A percentile compares a stretch with the other conserved stretches of the same genome.
phyloP scores from a whole-genome alignment of 2,329 filamentous ascomycete genomes.

The Scortechinia acanthostroma region DNA sequence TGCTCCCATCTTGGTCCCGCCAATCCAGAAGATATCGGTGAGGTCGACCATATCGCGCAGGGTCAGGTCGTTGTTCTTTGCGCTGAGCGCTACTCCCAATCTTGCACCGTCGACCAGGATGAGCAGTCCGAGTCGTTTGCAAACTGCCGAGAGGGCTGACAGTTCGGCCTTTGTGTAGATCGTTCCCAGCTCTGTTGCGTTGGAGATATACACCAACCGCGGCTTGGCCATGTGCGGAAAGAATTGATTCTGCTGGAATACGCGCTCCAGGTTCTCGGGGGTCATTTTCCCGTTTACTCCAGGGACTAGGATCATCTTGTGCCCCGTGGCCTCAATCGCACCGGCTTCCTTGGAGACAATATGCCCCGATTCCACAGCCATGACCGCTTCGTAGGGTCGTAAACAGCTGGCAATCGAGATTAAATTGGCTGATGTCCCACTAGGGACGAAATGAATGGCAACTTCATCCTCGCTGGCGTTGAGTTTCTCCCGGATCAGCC shows the following conservation, averaged over 20 bases:
- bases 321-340: conserved; percentile 39
- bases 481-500: conserved; percentile 25
- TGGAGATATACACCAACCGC: conserved; percentile 40
- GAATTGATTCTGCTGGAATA: conserved; percentile 37
- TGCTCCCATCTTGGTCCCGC: conserved; percentile 41
- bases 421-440: conserved; percentile 39
- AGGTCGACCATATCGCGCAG: conserved; percentile 33
- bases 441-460: conserved; percentile 40
- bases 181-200: conserved; percentile 40
- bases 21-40: conserved; percentile 45
- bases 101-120: conserved; percentile 39
- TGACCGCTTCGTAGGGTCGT: conserved; percentile 38
- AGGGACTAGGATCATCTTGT: conserved; percentile 39
- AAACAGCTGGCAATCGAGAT: conserved; percentile 42
- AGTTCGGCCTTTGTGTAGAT: conserved; percentile 34
- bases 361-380: conserved; percentile 38
- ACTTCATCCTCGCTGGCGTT: conserved; percentile 22
- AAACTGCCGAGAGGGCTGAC: conserved; percentile 28
- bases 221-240: conserved; percentile 42
- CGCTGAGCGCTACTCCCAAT: conserved; percentile 31
- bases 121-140: conserved; percentile 28
- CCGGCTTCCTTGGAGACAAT: conserved; percentile 40
- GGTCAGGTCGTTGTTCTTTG: conserved; percentile 30
- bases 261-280: conserved; percentile 26
- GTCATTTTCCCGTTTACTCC: conserved; percentile 37